Evolutionary conservation across 257 asterid species (phyloP), one percentile per base, ranked within the genome.

Genomic region (Solanum lycopersicoides): DNA sequence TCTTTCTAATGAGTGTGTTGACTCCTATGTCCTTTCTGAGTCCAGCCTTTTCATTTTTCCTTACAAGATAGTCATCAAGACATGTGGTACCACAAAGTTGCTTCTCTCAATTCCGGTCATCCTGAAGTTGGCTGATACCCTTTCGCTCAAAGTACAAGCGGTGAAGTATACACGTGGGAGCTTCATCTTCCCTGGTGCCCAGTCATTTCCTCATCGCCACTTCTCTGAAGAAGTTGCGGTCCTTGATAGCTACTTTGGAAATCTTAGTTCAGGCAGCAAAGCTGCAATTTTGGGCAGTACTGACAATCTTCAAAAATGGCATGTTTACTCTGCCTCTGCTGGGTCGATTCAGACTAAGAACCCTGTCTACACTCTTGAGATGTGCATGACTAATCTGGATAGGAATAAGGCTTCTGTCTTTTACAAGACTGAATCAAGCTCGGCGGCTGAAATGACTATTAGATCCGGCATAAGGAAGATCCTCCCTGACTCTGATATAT

Each of bases 321-420:
- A 91, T 59, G 83, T 89, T 42, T 91, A 89, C 86, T 89, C 89
- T 63, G 93, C 93, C 20, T 72, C 83, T 44, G 89, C 91, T 23
- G 89, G 42, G 63, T 30, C 87, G 72, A 73, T 34, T 21, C 83
- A 85, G 42, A 45, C 68, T 74, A 30, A 3, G 45, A 74, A 85
- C 75, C 90, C 89, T 59, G 89, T 87, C 25, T 87, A 87, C 91
- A 89, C 93, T 1, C 45, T 91, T 35, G 93, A 91, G 86, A 89
- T 91, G 92, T 91, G 89, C 86, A 88, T 91, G 93, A 91, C 92
- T 68, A 91, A 87, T 44, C 85, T 91, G 89, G 90, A 88, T 37
- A 87, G 89, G 85, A 88, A 91, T 34, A 88, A 34, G 88, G 89
- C 91, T 50, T 88, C 90, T 45, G 80, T 87, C 74, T 89, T 89